Percentiles rank a stretch among this genome's conserved stretches.
Conservation (phyloP, 2,329 filamentous ascomycete species). For the Davidsoniella australis region DNA sequence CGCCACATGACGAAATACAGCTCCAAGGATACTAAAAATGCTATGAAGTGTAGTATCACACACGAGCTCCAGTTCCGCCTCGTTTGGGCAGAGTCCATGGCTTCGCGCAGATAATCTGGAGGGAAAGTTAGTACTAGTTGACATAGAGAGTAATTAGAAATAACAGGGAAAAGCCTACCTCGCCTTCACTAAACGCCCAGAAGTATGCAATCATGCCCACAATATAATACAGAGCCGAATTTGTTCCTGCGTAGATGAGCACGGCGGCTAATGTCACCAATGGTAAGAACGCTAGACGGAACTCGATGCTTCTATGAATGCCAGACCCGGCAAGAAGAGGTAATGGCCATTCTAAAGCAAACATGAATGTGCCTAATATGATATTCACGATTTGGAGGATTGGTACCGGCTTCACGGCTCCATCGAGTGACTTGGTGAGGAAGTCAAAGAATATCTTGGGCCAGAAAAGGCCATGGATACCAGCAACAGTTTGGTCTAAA, state of each 20-base stretch:
- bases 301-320: constrained; percentile 76
- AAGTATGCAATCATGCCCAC: constrained; percentile 80
- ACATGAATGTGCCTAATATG: constrained; percentile 56
- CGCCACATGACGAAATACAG: background rate
- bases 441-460: constrained; percentile 99
- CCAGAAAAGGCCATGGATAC: constrained; percentile 86
- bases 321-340: constrained; percentile 56
- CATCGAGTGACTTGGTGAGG: constrained; percentile 75
- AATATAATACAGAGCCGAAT: constrained; percentile 81
- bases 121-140: background rate
- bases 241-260: constrained; percentile 81
- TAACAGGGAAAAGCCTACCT: constrained; percentile 43
- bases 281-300: constrained; percentile 67
- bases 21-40: constrained; percentile 1
- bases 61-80: constrained; percentile 20
- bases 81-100: constrained; percentile 51
- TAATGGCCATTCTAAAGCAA: constrained; percentile 87
- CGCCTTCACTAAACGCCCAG: constrained; percentile 93
- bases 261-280: constrained; percentile 56
- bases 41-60: background rate
- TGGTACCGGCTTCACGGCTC: constrained; percentile 72
- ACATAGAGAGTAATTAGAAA: background rate
- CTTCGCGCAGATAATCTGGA: constrained; percentile 47
- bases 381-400: constrained; percentile 82
- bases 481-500: constrained; percentile 69